Percentiles rank a stretch among this genome's conserved stretches.
phyloP scores from a whole-genome alignment of 2,329 filamentous ascomycete species.

The Proliferodiscus dingleyae region DNA sequence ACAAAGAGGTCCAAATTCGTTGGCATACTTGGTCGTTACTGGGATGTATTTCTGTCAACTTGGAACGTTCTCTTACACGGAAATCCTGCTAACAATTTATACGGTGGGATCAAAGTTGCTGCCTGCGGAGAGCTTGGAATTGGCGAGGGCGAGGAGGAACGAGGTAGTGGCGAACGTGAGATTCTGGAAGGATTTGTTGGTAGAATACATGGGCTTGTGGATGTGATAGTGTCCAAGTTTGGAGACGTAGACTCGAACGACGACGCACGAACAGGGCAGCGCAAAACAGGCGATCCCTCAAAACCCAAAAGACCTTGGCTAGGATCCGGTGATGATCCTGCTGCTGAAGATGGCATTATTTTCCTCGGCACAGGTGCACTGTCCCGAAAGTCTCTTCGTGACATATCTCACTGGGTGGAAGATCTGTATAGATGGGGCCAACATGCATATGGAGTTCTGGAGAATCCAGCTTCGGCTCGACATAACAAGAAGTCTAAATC shows the following conservation, averaged over 20 bases:
- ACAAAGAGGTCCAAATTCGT: conserved; percentile 65
- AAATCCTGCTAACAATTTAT: conserved; percentile 76
- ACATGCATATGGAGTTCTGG: conserved; percentile 76
- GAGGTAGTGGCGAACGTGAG: conserved; percentile 88
- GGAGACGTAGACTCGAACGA: conserved; percentile 41
- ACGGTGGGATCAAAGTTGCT: conserved; percentile 80
- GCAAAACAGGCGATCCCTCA: conserved; percentile 12
- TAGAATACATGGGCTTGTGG: conserved; percentile 77
- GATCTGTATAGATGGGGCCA: conserved; percentile 80
- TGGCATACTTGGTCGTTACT: conserved; percentile 70
- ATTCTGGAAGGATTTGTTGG: conserved; percentile 84
- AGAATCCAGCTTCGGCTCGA: conserved; percentile 67
- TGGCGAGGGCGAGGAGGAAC: conserved; percentile 91
- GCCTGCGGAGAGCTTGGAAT: conserved; percentile 88
- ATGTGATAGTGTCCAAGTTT: conserved; percentile 83
- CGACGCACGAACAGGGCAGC: conserved; percentile 28
- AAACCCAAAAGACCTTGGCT: conserved; percentile 56
- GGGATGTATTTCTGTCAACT: conserved; percentile 62
- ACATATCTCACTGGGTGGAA: conserved; percentile 81
- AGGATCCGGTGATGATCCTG: conserved; percentile 62
- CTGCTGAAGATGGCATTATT: conserved; percentile 74
- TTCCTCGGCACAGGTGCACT: conserved; percentile 78
- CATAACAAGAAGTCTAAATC: conserved; percentile 37
- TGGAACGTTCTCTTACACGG: conserved; percentile 92
- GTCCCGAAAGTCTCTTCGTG: conserved; percentile 64